Evolutionary conservation across 805 yeast species (phyloP), one percentile per base, ranked within the genome.

Genomic region (Pichia occidentalis): DNA sequence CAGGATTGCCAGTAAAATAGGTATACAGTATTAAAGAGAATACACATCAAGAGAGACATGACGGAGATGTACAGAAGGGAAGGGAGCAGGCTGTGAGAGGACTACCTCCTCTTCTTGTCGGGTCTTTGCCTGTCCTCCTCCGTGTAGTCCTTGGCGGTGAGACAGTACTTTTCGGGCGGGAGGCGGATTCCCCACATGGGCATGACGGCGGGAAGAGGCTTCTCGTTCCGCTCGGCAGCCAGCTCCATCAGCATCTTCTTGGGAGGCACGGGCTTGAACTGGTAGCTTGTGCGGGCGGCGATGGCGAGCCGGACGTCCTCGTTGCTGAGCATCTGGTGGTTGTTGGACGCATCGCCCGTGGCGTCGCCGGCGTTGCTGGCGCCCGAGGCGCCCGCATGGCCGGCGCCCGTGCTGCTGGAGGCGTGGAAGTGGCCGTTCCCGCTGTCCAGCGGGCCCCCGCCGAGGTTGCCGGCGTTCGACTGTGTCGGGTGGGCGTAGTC

Each of bases 151-250:
- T 71, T 72, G 1, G 85, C 92, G 0, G 95, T 87, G 37, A 88
- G 65, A 63, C 97, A 88, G 63, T 86, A 88, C 73, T 88, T 92
- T 65, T 92, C 99, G 4, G 98, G 97, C 3, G 99, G 99, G 35
- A 94, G 67, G 47, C 97, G 75, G 27, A 92, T 71, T 9, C 98
- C 97, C 80, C 86, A 87, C 35, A 80, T 74, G 11, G 92, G 88
- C 59, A 88, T 80, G 11, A 92, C 88, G 5, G 92, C 84, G 5
- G 99, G 99, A 36, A 92, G 67, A 0, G 94, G 78, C 55, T 85
- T 80, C 51, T 85, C 80, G 60, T 92, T 92, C 46, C 95, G 70
- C 55, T 94, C 98, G 14, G 80, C 81, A 0, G 98, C 98, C 50
- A 92, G 66, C 60, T 90, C 95, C 59, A 92, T 64, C 46, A 92